phyloP scores from a whole-genome alignment of 306 rosid species.

The Gleditsia sinensis region DNA sequence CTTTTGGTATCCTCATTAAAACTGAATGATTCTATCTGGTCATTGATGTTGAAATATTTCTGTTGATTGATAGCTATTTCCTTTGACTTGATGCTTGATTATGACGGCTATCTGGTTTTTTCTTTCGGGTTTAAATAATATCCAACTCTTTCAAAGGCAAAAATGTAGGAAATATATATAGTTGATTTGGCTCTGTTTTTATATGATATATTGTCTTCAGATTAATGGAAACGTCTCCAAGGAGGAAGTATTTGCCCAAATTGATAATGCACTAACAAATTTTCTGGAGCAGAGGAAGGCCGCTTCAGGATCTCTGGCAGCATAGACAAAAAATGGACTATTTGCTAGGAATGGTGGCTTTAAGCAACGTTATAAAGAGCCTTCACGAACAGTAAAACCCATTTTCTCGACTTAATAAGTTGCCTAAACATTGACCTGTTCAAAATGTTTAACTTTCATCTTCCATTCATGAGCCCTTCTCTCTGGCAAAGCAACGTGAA shows the following conservation, averaged over 20 bases:
- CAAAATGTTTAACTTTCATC: neutral
- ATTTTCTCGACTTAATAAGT: neutral
- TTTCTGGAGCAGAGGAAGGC: conserved; percentile 60
- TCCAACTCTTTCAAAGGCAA: neutral
- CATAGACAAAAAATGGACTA: conserved; percentile 37
- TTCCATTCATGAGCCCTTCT: neutral
- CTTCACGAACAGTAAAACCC: conserved; percentile 3
- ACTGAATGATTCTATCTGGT: neutral
- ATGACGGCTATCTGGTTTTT: conserved; percentile 12
- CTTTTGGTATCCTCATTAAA: neutral
- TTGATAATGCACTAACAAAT: conserved; percentile 54
- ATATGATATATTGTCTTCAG: conserved; percentile 38
- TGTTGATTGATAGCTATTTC: conserved; percentile 4
- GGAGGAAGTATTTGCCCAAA: conserved; percentile 73
- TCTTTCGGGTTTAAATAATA: neutral
- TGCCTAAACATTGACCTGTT: conserved; percentile 18
- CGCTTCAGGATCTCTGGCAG: conserved; percentile 55
- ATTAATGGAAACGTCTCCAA: conserved; percentile 58
- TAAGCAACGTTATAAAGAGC: conserved; percentile 4
- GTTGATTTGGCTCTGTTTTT: conserved; percentile 22
- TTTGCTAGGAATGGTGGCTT: conserved; percentile 26
- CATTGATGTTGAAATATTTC: neutral
- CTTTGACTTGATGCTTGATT: neutral
- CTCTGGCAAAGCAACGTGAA: conserved; percentile 11
- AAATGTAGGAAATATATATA: neutral